Base-by-base conservation (phyloP, 2,329 filamentous ascomycete genomes). In the Diaporthe eres region DNA sequence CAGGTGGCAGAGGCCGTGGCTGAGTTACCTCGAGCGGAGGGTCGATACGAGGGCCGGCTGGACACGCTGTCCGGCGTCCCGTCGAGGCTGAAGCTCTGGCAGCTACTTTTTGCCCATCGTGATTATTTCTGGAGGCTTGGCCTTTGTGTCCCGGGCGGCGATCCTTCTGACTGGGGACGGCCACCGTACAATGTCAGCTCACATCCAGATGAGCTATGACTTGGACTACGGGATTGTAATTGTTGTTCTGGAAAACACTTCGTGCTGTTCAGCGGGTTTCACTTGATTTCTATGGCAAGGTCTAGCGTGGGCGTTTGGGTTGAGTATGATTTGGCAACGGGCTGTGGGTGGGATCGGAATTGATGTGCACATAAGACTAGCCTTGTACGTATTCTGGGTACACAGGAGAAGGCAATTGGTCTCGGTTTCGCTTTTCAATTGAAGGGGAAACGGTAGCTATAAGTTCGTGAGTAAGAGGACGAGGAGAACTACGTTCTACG, bases 91-190 rank as follows among this genome's bases (percentile, higher is more conserved):
- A 94, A 93, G 83, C 89, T 97, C n/a, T 98, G 96, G 95, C 92
- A 98, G 84, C 86, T 98, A 10, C 93, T 98, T 81, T 98, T 97
- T 84, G 94, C 96, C 1, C 97, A 99, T 85, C 88, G 97, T 53
- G 97, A 99, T 85, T 99, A 99, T 84, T 98, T 99, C 85, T 98
- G 95, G 94, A 90, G 97, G 74, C 84, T 99, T 72, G 97, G 97
- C 0, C 86, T 98, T 44, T 99, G 97, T 85, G 88, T 98, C 2
- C 96, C 96, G 0, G 94, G 94, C 17, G 94, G 94, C 17, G 93
- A 94, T 82, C 92, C 92, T 3, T 86, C 87, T 61, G 90, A 94
- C 79, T 94, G 93, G 93, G 90, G 88, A 25, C 85, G 89, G 77
- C 86, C 88, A 61, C 83, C 81, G 75, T 88, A 90, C 81, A 84